A percentile compares a stretch with the other conserved stretches of the same genome.
Conservation (phyloP, 2,329 filamentous ascomycete species). For the Arthrobotrys megalospora region DNA sequence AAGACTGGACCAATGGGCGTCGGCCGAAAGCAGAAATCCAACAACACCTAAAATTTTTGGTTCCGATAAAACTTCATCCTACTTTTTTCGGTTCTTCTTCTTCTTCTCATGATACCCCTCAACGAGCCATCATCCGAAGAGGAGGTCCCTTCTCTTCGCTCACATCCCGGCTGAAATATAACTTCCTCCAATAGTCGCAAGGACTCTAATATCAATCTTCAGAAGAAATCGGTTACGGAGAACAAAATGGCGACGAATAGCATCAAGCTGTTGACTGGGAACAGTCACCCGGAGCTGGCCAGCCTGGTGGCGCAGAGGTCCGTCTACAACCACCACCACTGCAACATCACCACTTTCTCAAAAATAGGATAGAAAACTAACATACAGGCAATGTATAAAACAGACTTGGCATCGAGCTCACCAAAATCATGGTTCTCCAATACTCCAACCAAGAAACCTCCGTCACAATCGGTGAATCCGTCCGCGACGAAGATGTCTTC, state of each 20-base stretch:
- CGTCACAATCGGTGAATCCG: slow-evolving; percentile 95
- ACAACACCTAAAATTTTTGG: slow-evolving; percentile 52
- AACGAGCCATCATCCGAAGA: slow-evolving; percentile 54
- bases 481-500: slow-evolving; percentile 97
- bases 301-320: slow-evolving; percentile 74
- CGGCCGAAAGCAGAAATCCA: slow-evolving; percentile 57
- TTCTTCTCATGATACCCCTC: slow-evolving; percentile 45
- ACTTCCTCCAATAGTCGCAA: background rate
- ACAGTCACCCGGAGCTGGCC: slow-evolving; percentile 81
- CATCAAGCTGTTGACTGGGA: slow-evolving; percentile 82
- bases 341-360: background rate
- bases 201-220: background rate
- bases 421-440: slow-evolving; percentile 81
- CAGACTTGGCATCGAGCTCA: slow-evolving; percentile 77
- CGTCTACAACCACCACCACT: background rate
- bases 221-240: background rate
- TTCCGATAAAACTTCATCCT: slow-evolving; percentile 12
- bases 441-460: slow-evolving; percentile 90
- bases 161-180: slow-evolving; percentile 14
- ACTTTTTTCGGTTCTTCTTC: background rate
- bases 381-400: too few relatives aligned
- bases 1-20: background rate
- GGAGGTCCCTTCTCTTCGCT: slow-evolving; percentile 53
- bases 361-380: slow-evolving; percentile 21
- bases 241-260: slow-evolving; percentile 78